These are phyloP conservation scores for Trifolium repens DNA, from an alignment of 306 rosid species.

Conservation along the genomic window DNA sequence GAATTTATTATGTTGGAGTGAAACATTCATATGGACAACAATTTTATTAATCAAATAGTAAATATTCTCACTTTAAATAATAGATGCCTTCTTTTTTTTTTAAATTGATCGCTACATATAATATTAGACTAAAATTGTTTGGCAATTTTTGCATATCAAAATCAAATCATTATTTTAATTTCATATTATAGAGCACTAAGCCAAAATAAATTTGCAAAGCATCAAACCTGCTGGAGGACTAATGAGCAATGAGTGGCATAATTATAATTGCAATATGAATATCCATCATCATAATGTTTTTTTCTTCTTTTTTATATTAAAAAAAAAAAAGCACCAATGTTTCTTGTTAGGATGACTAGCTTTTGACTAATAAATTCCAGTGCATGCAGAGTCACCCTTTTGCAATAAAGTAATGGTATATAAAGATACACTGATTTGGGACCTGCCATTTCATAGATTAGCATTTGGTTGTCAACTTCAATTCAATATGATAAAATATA, in stretches of 20 bases:
- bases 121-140: too few species aligned
- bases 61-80: too few species aligned
- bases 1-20: too few species aligned
- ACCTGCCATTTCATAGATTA: slow-evolving; percentile 25
- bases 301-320: neutral
- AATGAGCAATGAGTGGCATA: slow-evolving; percentile 31
- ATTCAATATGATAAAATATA: slow-evolving; percentile 22
- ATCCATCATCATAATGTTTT: neutral
- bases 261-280: slow-evolving; percentile 7
- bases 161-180: too few species aligned
- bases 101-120: too few species aligned
- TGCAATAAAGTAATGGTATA: slow-evolving; percentile 8
- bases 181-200: neutral
- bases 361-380: slow-evolving; percentile 40
- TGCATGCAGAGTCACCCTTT: slow-evolving; percentile 35
- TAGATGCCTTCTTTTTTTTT: too few species aligned
- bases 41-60: too few species aligned
- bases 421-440: slow-evolving; percentile 1
- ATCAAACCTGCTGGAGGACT: slow-evolving; percentile 2
- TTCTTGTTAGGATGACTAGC: slow-evolving; percentile 20
- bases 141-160: too few species aligned
- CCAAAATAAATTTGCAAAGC: slow-evolving; percentile 11
- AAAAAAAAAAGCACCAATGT: slow-evolving; percentile 12
- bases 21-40: too few species aligned
- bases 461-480: slow-evolving; percentile 31